Evolutionary conservation across 768 basidiomycete genomes (phyloP).

Genomic region (Nidularia pulvinata): DNA sequence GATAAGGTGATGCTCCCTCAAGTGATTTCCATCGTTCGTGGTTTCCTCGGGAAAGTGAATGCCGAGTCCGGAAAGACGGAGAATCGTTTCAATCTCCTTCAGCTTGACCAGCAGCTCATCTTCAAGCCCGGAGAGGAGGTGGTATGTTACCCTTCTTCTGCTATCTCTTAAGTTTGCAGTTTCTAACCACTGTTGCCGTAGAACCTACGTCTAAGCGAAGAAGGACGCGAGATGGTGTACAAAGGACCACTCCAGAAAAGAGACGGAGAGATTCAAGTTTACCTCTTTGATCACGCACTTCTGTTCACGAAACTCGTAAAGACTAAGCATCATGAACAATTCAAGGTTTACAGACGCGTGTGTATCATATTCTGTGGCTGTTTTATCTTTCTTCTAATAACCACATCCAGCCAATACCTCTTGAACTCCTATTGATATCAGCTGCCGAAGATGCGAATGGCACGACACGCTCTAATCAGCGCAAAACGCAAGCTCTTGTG

Average conservation of each 20-base stretch:
- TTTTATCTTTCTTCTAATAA: constrained; percentile 1
- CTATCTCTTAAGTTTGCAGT: no score
- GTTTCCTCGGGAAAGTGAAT: constrained; percentile 88
- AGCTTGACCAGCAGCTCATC: constrained; percentile 89
- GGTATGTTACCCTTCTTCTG: constrained; percentile 42
- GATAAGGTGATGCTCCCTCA: constrained; percentile 81
- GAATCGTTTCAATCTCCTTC: constrained; percentile 93
- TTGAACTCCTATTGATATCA: constrained; percentile 86
- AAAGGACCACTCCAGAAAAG: constrained; percentile 91
- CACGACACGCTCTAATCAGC: constrained; percentile 29
- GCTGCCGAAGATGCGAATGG: constrained; percentile 66
- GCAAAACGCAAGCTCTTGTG: constrained; percentile 43
- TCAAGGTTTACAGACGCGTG: constrained; percentile 92
- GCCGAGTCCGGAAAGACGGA: constrained; percentile 94
- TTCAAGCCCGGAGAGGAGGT: constrained; percentile 92
- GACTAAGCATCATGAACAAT: constrained; percentile 90
- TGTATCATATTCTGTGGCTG: no score
- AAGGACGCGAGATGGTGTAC: constrained; percentile 88
- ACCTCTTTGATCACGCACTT: constrained; percentile 96
- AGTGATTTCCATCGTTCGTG: constrained; percentile 74
- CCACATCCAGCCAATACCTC: constrained; percentile 80
- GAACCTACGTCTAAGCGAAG: constrained; percentile 87
- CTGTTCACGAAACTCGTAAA: constrained; percentile 85
- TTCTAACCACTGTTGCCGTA: no score
- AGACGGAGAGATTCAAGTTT: constrained; percentile 90